phyloP scores from a whole-genome alignment of 2,329 filamentous ascomycete species.

The Bertia moriformis region DNA sequence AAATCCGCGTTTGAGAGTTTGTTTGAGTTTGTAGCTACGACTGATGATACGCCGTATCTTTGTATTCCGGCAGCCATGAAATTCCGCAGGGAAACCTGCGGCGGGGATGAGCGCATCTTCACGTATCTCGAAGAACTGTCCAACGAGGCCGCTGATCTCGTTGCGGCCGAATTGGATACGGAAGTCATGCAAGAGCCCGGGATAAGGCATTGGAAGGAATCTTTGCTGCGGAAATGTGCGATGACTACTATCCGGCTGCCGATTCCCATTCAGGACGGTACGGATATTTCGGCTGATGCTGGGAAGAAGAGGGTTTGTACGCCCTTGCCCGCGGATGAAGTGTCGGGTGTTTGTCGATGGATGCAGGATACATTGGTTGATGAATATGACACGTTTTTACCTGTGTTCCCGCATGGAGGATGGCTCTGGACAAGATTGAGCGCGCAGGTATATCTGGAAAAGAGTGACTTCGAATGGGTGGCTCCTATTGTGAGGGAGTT shows the following conservation, averaged over 20 bases:
- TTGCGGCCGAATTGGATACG: slow-evolving; percentile 44
- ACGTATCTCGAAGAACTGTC: slow-evolving; percentile 40
- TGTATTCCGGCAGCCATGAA: slow-evolving; percentile 46
- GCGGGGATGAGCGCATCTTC: slow-evolving; percentile 49
- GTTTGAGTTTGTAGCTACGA: slow-evolving; percentile 54
- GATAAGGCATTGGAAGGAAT: slow-evolving; percentile 8
- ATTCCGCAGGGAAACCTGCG: slow-evolving; percentile 44
- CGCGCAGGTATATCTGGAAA: slow-evolving; percentile 53
- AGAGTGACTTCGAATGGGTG: slow-evolving; percentile 50
- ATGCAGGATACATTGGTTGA: slow-evolving; percentile 22
- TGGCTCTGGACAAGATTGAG: slow-evolving; percentile 48
- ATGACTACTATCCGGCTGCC: slow-evolving; percentile 54
- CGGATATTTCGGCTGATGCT: slow-evolving; percentile 16
- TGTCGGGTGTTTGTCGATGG: slow-evolving; percentile 19
- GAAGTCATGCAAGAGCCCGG: slow-evolving; percentile 39
- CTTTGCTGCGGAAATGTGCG: slow-evolving; percentile 37
- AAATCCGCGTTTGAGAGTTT: slow-evolving; percentile 41
- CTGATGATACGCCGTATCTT: slow-evolving; percentile 48
- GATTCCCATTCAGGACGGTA: slow-evolving; percentile 7
- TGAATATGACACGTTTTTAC: slow-evolving; percentile 40
- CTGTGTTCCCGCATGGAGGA: slow-evolving; percentile 36
- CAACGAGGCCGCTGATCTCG: slow-evolving; percentile 33
- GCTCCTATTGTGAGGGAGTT: slow-evolving; percentile 27
- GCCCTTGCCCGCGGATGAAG: not conserved
- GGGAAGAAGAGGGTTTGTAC: too few relatives aligned